These are phyloP conservation scores for Gentiana macrophylla DNA, from an alignment of 257 asterid species.

Conservation along the genomic window DNA sequence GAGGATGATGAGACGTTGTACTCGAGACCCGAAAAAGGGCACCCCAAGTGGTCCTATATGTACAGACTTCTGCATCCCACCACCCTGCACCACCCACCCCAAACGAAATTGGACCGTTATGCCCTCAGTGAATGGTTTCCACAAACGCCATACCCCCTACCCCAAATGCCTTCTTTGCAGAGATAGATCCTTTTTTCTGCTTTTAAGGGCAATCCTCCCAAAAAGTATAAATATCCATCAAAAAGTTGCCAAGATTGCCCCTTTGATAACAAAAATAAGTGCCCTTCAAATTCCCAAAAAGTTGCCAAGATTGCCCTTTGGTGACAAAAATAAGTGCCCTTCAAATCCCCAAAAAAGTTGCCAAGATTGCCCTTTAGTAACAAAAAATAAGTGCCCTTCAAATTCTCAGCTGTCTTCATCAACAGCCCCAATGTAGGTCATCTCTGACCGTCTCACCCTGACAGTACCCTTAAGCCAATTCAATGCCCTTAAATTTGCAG, in stretches of 20 bases:
- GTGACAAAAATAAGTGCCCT: no score
- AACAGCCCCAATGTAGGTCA: constrained; percentile 70
- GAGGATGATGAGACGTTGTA: constrained; percentile 34
- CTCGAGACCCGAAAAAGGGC: constrained; percentile 25
- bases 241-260: constrained; percentile 1
- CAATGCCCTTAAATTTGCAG: constrained; percentile 61
- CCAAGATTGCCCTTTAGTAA: constrained; percentile 9
- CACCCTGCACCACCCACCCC: constrained; percentile 27
- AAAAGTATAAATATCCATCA: constrained; percentile 1
- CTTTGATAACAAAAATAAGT: neutral
- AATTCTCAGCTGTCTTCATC: constrained; percentile 79
- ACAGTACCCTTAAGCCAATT: constrained; percentile 74
- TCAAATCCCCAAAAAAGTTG: constrained; percentile 2
- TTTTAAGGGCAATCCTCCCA: constrained; percentile 10
- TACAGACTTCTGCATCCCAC: constrained; percentile 42
- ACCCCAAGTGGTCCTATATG: constrained; percentile 29
- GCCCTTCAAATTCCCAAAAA: neutral
- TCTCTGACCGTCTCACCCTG: constrained; percentile 75
- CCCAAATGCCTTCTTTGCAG: constrained; percentile 22
- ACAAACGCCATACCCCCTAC: constrained; percentile 19
- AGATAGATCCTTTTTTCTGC: constrained; percentile 27
- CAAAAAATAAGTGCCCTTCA: constrained; percentile 14
- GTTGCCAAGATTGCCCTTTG: constrained; percentile 9
- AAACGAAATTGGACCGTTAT: constrained; percentile 15
- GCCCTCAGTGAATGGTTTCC: constrained; percentile 13